Percentiles rank a stretch among this genome's conserved stretches.
Evolutionary conservation across 2,329 filamentous ascomycete species (phyloP).

Genomic region (Fusarium euwallaceae): DNA sequence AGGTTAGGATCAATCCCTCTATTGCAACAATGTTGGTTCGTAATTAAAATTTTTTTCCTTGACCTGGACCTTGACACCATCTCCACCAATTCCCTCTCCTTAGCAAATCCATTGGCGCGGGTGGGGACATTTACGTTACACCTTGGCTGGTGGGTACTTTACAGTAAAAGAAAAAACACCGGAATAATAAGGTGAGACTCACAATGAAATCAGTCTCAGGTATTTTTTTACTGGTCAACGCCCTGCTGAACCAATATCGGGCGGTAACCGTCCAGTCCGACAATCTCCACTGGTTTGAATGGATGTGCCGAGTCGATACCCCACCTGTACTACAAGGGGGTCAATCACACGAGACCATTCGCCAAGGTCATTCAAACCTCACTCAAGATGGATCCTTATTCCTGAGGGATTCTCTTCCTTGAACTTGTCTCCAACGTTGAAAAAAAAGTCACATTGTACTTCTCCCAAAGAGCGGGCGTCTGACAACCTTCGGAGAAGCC

Average conservation of each 20-base stretch:
- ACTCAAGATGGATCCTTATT: background rate
- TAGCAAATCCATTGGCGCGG: background rate
- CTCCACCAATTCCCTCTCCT: background rate
- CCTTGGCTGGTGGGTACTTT: background rate
- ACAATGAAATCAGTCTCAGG: background rate
- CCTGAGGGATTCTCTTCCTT: slow-evolving; percentile 1
- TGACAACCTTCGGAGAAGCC: background rate
- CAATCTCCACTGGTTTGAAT: background rate
- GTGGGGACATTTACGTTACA: background rate
- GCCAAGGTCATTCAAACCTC: background rate
- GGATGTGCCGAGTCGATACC: slow-evolving; percentile 1
- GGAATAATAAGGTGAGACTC: background rate
- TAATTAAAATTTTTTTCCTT: background rate
- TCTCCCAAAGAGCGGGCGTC: background rate
- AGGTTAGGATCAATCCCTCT: background rate
- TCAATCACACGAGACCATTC: background rate
- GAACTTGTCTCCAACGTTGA: background rate
- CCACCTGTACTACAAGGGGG: background rate
- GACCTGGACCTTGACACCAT: slow-evolving; percentile 1
- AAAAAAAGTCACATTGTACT: background rate
- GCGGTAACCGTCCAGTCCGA: background rate
- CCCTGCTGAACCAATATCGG: background rate
- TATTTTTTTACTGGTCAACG: background rate
- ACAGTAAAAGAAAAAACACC: background rate
- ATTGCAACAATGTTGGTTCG: background rate